Base-by-base conservation (phyloP, 2,329 filamentous ascomycete genomes). In the Ophiostoma quercus region DNA sequence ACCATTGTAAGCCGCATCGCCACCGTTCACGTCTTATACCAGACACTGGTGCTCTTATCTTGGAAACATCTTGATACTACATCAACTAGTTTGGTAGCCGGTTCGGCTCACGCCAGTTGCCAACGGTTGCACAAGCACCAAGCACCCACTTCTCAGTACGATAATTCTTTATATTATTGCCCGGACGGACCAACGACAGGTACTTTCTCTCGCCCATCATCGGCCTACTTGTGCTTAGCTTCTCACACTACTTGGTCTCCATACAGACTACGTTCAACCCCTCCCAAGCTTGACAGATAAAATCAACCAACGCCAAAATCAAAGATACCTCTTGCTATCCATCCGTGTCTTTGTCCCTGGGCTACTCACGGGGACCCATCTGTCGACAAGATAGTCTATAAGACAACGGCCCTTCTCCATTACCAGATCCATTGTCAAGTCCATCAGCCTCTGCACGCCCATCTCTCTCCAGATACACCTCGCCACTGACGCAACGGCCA, bases 221-320 rank as follows among this genome's bases (percentile, higher is more conserved):
- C 57, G 66, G 67, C 51, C 43, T 37, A 12, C 51, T 70, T 71
- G 67, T 29, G 7, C 51, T 70, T 71, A 70, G 68, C 71, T 51
- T 71, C 57, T 25, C 66, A 66, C 71, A 73, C 71, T 73, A 72
- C 69, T 47, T 19, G 6, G 43, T 47, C 43, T 47, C 68, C 65
- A 68, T 68, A 67, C 70, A 70, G 69, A 51, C 66, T 66, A n/a
- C 29, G 67, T 67, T 68, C 57, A 70, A 51, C 41, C 66, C 63
- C 67, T 47, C 25, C 16, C 22, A 47, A 39, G 63, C 43, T 47
- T 12, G 67, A 57, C 54, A 66, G 32, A 29, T 62, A 68, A 41
- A 43, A 63, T 63, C 32, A 63, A 34, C 37, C 60, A 57, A 25
- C 51, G 7, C 16, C 16, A 63, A 34, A 63, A 32, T 2, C 34